Evolutionary conservation across 2,329 filamentous ascomycete genomes (phyloP).

Genomic region (Parascedosporium putredinis): DNA sequence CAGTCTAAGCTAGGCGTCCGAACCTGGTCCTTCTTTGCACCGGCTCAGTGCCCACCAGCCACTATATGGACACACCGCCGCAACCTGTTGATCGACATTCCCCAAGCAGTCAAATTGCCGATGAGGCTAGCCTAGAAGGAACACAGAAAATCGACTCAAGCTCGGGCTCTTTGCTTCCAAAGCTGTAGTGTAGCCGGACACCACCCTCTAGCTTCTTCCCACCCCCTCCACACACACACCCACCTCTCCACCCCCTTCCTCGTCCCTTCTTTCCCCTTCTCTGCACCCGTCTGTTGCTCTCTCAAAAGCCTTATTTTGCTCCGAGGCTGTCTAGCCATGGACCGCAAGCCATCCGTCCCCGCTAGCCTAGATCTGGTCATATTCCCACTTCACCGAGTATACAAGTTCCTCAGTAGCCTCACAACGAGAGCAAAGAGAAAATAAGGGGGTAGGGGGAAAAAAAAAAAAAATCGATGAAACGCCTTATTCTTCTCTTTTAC

Average conservation of each 20-base stretch:
- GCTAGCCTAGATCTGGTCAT: neutral
- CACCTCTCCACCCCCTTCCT: neutral
- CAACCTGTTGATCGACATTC: neutral
- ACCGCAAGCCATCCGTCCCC: neutral
- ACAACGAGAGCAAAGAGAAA: too few species aligned
- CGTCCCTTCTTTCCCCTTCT: neutral
- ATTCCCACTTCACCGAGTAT: too few species aligned
- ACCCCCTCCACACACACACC: too few species aligned
- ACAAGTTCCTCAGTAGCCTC: too few species aligned
- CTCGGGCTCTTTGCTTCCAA: neutral
- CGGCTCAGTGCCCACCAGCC: too few species aligned
- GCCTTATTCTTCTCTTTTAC: neutral
- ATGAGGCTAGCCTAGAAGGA: neutral
- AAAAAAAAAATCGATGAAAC: too few species aligned
- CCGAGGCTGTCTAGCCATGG: neutral
- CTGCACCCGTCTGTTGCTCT: too few species aligned
- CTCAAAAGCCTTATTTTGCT: neutral
- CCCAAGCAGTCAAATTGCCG: neutral
- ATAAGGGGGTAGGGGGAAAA: too few species aligned
- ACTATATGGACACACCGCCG: too few species aligned
- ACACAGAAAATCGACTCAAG: neutral
- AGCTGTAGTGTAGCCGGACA: neutral
- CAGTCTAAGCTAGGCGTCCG: too few species aligned
- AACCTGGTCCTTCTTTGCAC: too few species aligned
- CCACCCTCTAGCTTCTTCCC: too few species aligned